phyloP scores from a whole-genome alignment of 345 rosid species.

The Dipteronia dyeriana region DNA sequence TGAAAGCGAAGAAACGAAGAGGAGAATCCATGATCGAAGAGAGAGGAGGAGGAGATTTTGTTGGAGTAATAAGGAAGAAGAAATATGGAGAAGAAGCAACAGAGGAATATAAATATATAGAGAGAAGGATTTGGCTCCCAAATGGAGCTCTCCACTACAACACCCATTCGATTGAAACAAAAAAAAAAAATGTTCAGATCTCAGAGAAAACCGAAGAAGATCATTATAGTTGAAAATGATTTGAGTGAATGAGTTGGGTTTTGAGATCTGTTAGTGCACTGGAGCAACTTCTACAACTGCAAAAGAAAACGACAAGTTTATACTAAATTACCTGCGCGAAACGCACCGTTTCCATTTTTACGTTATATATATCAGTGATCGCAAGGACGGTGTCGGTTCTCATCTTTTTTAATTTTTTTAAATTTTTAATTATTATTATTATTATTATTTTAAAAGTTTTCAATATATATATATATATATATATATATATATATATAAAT shows the following conservation, averaged over 20 bases:
- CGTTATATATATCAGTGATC: no score
- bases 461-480: no score
- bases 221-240: neutral
- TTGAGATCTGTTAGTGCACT: no score
- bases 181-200: slow-evolving; percentile 8
- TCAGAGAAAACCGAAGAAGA: slow-evolving; percentile 19
- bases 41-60: slow-evolving; percentile 31
- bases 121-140: slow-evolving; percentile 70
- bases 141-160: slow-evolving; percentile 62
- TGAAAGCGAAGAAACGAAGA: slow-evolving; percentile 57
- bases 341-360: no score
- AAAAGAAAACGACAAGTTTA: no score
- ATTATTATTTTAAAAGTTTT: no score
- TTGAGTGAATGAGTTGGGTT: neutral
- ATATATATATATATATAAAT: no score
- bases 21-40: slow-evolving; percentile 49
- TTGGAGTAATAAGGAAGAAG: slow-evolving; percentile 54
- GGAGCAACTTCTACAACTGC: no score
- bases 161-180: slow-evolving; percentile 53
- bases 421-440: no score
- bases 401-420: no score
- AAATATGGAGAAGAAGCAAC: slow-evolving; percentile 54
- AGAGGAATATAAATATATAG: slow-evolving; percentile 56
- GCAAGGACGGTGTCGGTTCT: no score
- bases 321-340: no score